These are phyloP conservation scores for Erythrobasidium yunnanense DNA, from an alignment of 768 basidiomycete genomes.

Conservation along the genomic window DNA sequence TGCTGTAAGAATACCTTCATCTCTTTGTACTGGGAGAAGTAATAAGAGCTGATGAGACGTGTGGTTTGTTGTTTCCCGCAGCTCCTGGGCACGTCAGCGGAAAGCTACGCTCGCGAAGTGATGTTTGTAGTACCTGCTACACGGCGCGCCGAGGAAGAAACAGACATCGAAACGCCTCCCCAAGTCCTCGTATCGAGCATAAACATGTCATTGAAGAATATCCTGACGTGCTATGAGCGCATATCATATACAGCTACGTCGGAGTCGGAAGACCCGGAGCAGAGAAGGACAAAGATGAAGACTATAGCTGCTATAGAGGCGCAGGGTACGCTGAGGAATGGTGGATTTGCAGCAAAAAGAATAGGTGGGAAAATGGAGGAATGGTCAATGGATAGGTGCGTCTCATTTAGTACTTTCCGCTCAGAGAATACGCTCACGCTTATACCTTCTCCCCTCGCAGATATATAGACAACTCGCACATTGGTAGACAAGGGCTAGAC, in stretches of 20 bases:
- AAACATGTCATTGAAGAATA: slow-evolving; percentile 25
- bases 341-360: slow-evolving; percentile 15
- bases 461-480: slow-evolving; percentile 17
- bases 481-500: slow-evolving; percentile 15
- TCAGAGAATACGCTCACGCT: not conserved
- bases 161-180: slow-evolving; percentile 3
- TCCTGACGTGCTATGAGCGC: slow-evolving; percentile 24
- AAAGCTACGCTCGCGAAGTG: slow-evolving; percentile 27
- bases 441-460: not conserved
- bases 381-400: slow-evolving; percentile 19
- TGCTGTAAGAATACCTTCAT: not conserved
- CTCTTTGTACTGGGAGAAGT: not conserved
- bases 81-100: slow-evolving; percentile 15
- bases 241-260: slow-evolving; percentile 6
- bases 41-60: not conserved
- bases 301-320: slow-evolving; percentile 15
- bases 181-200: slow-evolving; percentile 20
- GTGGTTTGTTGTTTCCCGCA: slow-evolving; percentile 2
- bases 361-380: slow-evolving; percentile 20
- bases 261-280: no score
- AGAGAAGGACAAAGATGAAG: not conserved
- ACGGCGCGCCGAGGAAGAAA: not conserved
- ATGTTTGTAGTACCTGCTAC: slow-evolving; percentile 15
- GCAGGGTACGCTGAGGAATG: slow-evolving; percentile 13
- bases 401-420: not conserved